Evolutionary conservation across 208 protist genomes (phyloP).

Genomic region (Trichomonas vaginalis): DNA sequence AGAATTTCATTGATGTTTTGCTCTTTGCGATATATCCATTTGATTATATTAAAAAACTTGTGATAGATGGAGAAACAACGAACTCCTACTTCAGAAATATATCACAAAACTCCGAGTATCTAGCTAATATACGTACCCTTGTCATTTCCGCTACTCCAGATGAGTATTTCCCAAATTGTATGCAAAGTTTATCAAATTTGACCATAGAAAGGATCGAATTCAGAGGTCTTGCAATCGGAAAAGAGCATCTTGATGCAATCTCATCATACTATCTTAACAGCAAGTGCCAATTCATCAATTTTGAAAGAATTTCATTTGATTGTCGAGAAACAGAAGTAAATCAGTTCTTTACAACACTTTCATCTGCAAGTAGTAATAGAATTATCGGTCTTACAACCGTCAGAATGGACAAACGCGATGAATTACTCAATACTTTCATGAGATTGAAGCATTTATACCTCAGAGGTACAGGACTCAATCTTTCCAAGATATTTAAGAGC

Average conservation of each 20-base stretch:
- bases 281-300: not conserved
- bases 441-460: not conserved
- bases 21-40: not conserved
- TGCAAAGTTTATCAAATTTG: not conserved
- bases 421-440: not conserved
- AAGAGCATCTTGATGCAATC: not conserved
- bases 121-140: not conserved
- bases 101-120: not conserved
- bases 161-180: not conserved
- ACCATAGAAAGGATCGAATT: not conserved
- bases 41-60: not conserved
- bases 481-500: not conserved
- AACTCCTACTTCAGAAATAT: not conserved
- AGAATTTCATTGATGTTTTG: not conserved
- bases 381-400: not conserved
- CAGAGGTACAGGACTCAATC: not conserved
- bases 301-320: not conserved
- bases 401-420: not conserved
- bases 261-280: not conserved
- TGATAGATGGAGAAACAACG: not conserved
- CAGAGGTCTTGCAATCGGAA: not conserved
- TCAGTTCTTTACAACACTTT: not conserved
- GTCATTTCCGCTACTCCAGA: not conserved
- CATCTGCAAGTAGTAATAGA: not conserved
- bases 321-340: not conserved